A percentile compares a stretch with the other conserved stretches of the same genome.
phyloP scores from a whole-genome alignment of 2,329 filamentous ascomycete genomes.

The Sclerotinia nivalis region DNA sequence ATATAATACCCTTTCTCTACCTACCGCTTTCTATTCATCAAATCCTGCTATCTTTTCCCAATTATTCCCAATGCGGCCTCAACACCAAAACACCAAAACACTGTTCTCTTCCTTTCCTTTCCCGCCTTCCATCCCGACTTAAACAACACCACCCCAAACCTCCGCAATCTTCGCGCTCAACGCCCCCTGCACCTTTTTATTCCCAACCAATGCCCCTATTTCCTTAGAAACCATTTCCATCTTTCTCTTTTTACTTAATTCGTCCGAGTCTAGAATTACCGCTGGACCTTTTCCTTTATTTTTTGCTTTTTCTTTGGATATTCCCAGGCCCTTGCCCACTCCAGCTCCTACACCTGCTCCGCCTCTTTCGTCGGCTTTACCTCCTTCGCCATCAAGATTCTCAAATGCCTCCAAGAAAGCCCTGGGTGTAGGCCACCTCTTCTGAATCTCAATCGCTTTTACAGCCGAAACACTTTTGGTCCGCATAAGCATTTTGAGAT shows the following conservation, averaged over 20 bases:
- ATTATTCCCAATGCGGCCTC: too few species aligned
- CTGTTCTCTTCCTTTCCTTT: too few species aligned
- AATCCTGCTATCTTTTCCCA: too few species aligned
- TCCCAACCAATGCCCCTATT: slow-evolving; percentile 60
- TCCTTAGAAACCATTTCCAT: slow-evolving; percentile 59
- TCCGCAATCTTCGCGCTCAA: slow-evolving; percentile 71
- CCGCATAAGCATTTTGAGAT: slow-evolving; percentile 84
- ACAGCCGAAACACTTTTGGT: slow-evolving; percentile 73
- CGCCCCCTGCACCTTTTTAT: slow-evolving; percentile 66
- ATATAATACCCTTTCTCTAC: too few species aligned
- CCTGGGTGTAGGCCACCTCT: slow-evolving; percentile 72
- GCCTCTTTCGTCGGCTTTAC: neutral
- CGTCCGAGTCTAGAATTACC: neutral
- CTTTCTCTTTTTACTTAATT: slow-evolving; percentile 50
- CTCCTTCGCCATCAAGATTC: slow-evolving; percentile 6
- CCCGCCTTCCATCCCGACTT: too few species aligned
- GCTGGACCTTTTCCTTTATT: slow-evolving; percentile 2
- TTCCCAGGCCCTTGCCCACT: neutral
- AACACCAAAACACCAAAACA: too few species aligned
- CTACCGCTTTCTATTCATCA: too few species aligned
- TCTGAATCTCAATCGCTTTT: slow-evolving; percentile 77
- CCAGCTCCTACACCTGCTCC: neutral
- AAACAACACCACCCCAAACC: slow-evolving; percentile 60
- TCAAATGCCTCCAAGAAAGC: slow-evolving; percentile 69
- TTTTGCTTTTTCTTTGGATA: neutral